Conservation (phyloP, 2,329 filamentous ascomycete genomes). For the Aspergillus felis region DNA sequence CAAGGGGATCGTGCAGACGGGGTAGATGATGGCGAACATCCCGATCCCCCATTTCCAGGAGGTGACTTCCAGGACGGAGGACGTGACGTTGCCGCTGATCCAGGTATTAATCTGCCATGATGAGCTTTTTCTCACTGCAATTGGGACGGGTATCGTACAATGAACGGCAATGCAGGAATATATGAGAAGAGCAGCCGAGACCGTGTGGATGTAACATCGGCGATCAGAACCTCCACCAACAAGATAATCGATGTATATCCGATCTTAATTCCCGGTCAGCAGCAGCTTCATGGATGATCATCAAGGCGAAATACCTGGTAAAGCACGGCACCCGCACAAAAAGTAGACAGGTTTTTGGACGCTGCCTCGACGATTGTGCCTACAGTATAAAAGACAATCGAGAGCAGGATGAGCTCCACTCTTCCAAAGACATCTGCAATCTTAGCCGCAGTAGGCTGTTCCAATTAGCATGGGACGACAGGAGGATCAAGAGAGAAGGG, state of each 20-base stretch:
- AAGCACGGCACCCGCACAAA: slow-evolving; percentile 56
- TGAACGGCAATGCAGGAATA: slow-evolving; percentile 56
- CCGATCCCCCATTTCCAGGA: slow-evolving; percentile 62
- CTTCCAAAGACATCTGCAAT: slow-evolving; percentile 62
- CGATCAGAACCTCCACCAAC: slow-evolving; percentile 61
- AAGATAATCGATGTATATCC: slow-evolving; percentile 61
- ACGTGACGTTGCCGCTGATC: slow-evolving; percentile 57
- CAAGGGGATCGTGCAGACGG: slow-evolving; percentile 53
- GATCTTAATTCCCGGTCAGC: slow-evolving; percentile 36
- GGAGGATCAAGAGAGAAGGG: background rate
- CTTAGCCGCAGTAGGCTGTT: slow-evolving; percentile 56
- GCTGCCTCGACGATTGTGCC: slow-evolving; percentile 56
- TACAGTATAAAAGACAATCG: slow-evolving; percentile 54
- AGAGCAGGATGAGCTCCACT: slow-evolving; percentile 54
- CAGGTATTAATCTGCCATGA: slow-evolving; percentile 53
- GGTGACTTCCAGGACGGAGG: slow-evolving; percentile 47
- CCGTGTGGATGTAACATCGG: slow-evolving; percentile 60
- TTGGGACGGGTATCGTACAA: slow-evolving; percentile 31
- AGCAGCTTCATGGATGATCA: background rate
- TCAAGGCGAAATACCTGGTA: slow-evolving; percentile 43
- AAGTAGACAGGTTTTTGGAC: slow-evolving; percentile 47
- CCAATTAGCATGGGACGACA: background rate
- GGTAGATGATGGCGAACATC: slow-evolving; percentile 62
- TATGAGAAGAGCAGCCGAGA: slow-evolving; percentile 63
- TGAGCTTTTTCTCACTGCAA: background rate